Conservation (phyloP, 352 stramenopile species). For the Blastocystis hominis region DNA sequence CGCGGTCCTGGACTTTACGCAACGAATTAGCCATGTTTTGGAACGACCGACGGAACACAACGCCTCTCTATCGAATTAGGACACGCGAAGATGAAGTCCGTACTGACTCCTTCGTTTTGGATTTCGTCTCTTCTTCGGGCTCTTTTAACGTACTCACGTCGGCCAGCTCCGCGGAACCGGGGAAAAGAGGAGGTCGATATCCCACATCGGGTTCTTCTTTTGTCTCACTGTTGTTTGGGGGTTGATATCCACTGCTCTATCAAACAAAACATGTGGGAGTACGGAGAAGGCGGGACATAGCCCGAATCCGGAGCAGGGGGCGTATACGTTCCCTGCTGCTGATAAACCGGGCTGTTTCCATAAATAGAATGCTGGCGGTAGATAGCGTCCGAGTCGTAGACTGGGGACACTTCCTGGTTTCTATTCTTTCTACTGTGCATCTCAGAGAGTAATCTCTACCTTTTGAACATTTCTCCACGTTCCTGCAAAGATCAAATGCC, state of each 20-base stretch:
- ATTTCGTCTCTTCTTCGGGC: background rate
- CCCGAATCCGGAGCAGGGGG: background rate
- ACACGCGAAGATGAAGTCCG: too few species aligned
- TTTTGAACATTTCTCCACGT: background rate
- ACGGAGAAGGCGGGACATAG: conserved; percentile 8
- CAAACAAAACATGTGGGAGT: background rate
- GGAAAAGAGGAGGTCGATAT: conserved; percentile 43
- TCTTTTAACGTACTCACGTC: background rate
- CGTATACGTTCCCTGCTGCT: background rate
- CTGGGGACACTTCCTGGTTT: background rate
- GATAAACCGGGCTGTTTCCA: background rate
- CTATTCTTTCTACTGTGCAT: background rate
- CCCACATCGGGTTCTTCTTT: background rate
- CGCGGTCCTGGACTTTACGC: conserved; percentile 29
- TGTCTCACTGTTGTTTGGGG: background rate
- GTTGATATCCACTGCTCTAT: conserved; percentile 3
- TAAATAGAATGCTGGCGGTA: conserved; percentile 44
- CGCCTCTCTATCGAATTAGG: background rate
- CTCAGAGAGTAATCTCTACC: background rate
- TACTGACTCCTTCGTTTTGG: too few species aligned
- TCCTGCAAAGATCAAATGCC: background rate
- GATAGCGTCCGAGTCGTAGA: conserved; percentile 31
- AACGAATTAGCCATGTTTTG: conserved; percentile 27
- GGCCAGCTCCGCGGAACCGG: conserved; percentile 7
- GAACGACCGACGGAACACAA: background rate